These are phyloP conservation scores for Arxiozyma slooffiae DNA, from an alignment of 1,139 yeast species.

Conservation along the genomic window DNA sequence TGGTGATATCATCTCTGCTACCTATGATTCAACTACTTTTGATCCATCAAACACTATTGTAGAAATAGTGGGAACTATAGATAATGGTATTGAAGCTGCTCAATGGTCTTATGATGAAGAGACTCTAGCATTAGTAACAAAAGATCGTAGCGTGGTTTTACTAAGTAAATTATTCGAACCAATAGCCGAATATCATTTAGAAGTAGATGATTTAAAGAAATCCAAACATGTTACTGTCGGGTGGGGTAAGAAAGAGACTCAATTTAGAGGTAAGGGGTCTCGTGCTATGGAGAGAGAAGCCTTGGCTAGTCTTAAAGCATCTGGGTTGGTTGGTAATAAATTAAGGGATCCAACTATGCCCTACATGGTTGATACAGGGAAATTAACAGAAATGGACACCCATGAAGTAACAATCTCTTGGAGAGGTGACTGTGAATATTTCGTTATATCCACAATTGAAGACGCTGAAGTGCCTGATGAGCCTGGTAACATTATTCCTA, in stretches of 20 bases:
- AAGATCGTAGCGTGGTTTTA: conserved; percentile 50
- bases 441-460: conserved; percentile 61
- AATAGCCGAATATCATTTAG: conserved; percentile 52
- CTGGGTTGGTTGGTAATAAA: conserved; percentile 54
- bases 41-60: conserved; percentile 48
- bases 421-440: conserved; percentile 92
- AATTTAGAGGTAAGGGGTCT: conserved; percentile 90
- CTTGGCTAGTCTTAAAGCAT: conserved; percentile 42
- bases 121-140: conserved; percentile 60
- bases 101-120: conserved; percentile 92
- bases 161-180: conserved; percentile 77
- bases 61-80: conserved; percentile 79
- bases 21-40: conserved; percentile 41
- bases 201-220: conserved; percentile 54
- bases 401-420: conserved; percentile 52
- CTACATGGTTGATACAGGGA: conserved; percentile 61
- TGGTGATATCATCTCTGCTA: conserved; percentile 62
- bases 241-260: conserved; percentile 97
- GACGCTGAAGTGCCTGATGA: conserved; percentile 28
- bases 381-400: conserved; percentile 45
- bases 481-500: conserved; percentile 33
- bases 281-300: conserved; percentile 64
- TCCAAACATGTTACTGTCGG: conserved; percentile 92
- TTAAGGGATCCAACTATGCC: conserved; percentile 91
- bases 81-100: conserved; percentile 64